Evolutionary conservation across 495 filamentous ascomycete species (phyloP), one percentile per base, ranked within the genome.

Genomic region (Penicillium crystallinum): DNA sequence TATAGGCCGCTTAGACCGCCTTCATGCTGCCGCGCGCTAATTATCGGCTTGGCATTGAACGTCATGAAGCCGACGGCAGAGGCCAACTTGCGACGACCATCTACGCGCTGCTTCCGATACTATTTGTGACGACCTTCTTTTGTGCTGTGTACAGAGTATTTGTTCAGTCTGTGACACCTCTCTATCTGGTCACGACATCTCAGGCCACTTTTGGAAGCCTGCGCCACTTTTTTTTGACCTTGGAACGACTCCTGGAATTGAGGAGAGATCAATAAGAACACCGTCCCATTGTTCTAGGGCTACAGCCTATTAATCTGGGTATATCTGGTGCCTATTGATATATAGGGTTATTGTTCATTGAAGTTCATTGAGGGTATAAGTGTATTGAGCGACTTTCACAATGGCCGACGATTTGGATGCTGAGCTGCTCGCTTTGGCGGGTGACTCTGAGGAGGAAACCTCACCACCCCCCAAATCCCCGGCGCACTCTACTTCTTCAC

Each of bases 401-500:
- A 77, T 77, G 74, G 67, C 74, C 75, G 84, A 87, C 49, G 87
- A 89, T 61, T 77, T 95, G 53, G 91, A 96, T 62, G 88, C 89
- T 47, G 90, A 95, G 70, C 79, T 96, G 58, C 85, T 96, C 46
- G 89, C 87, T 54, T 80, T 96, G 46, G 91, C 91, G 15, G 91
- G 90, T 68, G 74, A 74, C 58, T 79, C 77, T 50, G 81, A 84
- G 53, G 81, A 82, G 52, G 78, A 81, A 51, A 61, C 69, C 25
- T 72, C 76, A 40, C 67, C 74, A 44, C 63, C 63, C 22, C 65
- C 68, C 34, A 69, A 57, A 36, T 73, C 71, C n/a, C 72, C 69
- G 23, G 52, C 68, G 35, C 59, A 62, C 15, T 73, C 73, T 21
- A 31, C 62, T 40, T 69, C 71, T 44, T 63, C 74, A 38, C 67